Evolutionary conservation across 768 basidiomycete species (phyloP).

Genomic region (Lentinula boryana): DNA sequence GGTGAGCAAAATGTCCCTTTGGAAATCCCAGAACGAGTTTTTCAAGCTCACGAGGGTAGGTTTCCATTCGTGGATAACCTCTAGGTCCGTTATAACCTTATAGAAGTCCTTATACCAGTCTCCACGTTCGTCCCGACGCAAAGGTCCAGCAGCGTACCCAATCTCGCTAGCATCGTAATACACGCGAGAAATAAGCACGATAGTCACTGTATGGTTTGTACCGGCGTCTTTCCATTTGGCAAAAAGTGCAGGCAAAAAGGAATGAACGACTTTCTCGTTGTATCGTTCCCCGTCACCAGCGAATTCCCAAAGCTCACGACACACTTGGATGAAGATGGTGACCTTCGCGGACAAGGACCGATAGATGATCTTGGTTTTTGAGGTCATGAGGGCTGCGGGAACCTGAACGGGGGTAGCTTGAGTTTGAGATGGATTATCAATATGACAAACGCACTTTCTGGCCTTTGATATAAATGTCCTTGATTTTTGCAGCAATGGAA

Average conservation of each 20-base stretch:
- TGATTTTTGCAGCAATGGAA: slow-evolving; percentile 75
- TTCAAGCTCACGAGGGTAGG: slow-evolving; percentile 82
- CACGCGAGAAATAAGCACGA: slow-evolving; percentile 91
- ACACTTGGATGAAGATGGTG: slow-evolving; percentile 95
- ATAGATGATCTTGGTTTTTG: slow-evolving; percentile 83
- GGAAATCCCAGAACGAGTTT: slow-evolving; percentile 85
- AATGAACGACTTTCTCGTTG: slow-evolving; percentile 96
- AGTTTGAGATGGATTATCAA: background rate
- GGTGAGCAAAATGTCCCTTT: slow-evolving; percentile 83
- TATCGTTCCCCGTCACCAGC: slow-evolving; percentile 93
- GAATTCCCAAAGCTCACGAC: slow-evolving; percentile 95
- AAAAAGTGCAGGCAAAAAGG: slow-evolving; percentile 89
- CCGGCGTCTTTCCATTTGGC: slow-evolving; percentile 75
- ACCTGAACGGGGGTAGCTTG: slow-evolving; percentile 37
- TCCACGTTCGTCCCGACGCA: slow-evolving; percentile 69
- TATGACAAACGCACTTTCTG: slow-evolving; percentile 42
- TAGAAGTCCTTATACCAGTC: slow-evolving; percentile 93
- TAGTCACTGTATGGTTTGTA: slow-evolving; percentile 90
- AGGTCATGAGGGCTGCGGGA: slow-evolving; percentile 75
- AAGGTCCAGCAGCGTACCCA: slow-evolving; percentile 76
- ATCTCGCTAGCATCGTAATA: slow-evolving; percentile 80
- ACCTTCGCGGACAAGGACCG: slow-evolving; percentile 87
- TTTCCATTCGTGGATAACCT: slow-evolving; percentile 85
- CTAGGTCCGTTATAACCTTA: slow-evolving; percentile 91
- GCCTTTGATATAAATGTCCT: slow-evolving; percentile 67